These are phyloP conservation scores for Melianthus villosus DNA, from an alignment of 441 rosid genomes.

Conservation along the genomic window DNA sequence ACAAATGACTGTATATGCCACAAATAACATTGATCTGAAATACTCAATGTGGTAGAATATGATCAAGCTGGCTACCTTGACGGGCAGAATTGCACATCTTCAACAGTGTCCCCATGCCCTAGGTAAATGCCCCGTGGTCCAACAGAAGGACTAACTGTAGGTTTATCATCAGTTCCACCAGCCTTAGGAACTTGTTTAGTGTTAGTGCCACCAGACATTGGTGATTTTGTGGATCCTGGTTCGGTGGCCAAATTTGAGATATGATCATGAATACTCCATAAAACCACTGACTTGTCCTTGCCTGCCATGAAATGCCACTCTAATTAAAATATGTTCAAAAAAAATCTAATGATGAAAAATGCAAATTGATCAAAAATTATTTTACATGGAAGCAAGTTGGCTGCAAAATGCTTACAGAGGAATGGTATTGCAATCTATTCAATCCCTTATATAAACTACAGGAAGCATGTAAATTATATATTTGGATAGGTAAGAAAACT, in stretches of 20 bases:
- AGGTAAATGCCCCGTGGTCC: conserved; percentile 78
- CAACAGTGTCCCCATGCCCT: conserved; percentile 96
- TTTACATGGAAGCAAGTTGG: no score
- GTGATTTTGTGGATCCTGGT: conserved; percentile 29
- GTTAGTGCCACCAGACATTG: conserved; percentile 56
- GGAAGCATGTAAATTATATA: no score
- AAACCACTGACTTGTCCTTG: conserved; percentile 83
- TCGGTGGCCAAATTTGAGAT: conserved; percentile 50
- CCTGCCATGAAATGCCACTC: conserved; percentile 30
- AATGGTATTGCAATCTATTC: no score
- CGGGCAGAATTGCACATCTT: conserved; percentile 90
- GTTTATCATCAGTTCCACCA: conserved; percentile 45
- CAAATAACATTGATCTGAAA: no score
- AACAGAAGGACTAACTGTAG: conserved; percentile 48
- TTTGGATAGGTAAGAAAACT: neutral
- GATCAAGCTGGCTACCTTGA: conserved; percentile 49
- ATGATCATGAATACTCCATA: conserved; percentile 98
- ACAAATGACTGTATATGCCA: no score
- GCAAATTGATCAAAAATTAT: neutral
- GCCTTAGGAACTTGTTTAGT: conserved; percentile 34
- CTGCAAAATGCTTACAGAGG: neutral
- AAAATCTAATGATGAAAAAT: neutral
- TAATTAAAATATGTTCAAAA: conserved; percentile 8
- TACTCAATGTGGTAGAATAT: no score
- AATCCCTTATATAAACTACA: no score